A percentile compares a stretch with the other conserved stretches of the same genome.
These are phyloP conservation scores for Metschnikowia baotianmanensis DNA, from an alignment of 805 yeast species.

Conservation along the genomic window DNA sequence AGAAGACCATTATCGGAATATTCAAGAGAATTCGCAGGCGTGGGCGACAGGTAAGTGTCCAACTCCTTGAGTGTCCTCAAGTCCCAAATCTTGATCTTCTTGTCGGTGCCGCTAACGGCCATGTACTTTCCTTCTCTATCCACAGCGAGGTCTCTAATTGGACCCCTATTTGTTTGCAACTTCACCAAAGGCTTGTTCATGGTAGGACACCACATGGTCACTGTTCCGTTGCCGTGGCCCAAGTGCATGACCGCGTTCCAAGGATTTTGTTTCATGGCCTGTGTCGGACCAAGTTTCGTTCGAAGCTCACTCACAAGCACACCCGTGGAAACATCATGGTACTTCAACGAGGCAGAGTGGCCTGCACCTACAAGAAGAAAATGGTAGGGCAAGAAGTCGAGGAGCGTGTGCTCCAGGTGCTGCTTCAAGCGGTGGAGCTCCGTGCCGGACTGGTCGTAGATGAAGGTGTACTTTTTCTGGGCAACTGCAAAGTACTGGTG, in stretches of 20 bases:
- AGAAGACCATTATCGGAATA: constrained; percentile 86
- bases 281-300: constrained; percentile 89
- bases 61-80: constrained; percentile 76
- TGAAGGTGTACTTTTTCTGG: constrained; percentile 89
- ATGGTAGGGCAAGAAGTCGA: constrained; percentile 93
- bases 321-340: constrained; percentile 96
- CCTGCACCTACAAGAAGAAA: constrained; percentile 86
- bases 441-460: constrained; percentile 86
- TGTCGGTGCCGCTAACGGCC: constrained; percentile 91
- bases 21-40: constrained; percentile 77
- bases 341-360: constrained; percentile 81
- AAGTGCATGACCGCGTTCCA: constrained; percentile 94
- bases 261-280: constrained; percentile 85
- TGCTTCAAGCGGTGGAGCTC: constrained; percentile 90
- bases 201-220: constrained; percentile 90
- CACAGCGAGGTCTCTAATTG: constrained; percentile 78
- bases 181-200: constrained; percentile 84
- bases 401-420: constrained; percentile 77
- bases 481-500: constrained; percentile 96
- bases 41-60: constrained; percentile 70
- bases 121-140: constrained; percentile 92
- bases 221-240: constrained; percentile 92
- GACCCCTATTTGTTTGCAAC: constrained; percentile 79
- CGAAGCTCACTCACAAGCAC: constrained; percentile 75
- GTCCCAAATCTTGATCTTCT: constrained; percentile 88